A percentile compares a stretch with the other conserved stretches of the same genome.
Evolutionary conservation across 805 yeast species (phyloP).

Genomic region (Candida sonorensis): DNA sequence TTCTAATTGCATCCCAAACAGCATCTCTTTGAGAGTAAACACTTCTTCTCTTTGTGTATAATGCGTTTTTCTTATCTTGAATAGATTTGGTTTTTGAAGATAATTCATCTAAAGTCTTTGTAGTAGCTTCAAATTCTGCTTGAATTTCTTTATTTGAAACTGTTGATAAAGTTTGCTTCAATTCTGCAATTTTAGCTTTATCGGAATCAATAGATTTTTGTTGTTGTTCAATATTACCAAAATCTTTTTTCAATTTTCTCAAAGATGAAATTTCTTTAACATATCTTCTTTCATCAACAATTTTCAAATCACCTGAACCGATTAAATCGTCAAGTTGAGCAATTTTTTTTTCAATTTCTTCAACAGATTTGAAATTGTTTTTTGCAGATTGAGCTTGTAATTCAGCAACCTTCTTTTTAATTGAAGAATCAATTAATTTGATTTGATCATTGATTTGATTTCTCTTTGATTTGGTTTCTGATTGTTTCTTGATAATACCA

Average conservation of each 20-base stretch:
- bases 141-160: constrained; percentile 60
- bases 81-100: constrained; percentile 51
- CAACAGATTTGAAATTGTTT: constrained; percentile 57
- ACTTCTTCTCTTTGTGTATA: constrained; percentile 60
- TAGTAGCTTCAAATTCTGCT: constrained; percentile 59
- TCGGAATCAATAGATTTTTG: constrained; percentile 78
- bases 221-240: constrained; percentile 61
- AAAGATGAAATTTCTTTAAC: constrained; percentile 81
- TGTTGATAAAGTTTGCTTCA: constrained; percentile 58
- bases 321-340: constrained; percentile 62
- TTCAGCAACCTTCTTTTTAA: constrained; percentile 72
- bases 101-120: constrained; percentile 63
- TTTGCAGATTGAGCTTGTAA: constrained; percentile 67
- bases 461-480: constrained; percentile 28
- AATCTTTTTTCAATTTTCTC: constrained; percentile 75
- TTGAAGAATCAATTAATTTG: constrained; percentile 56
- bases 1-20: constrained; percentile 58
- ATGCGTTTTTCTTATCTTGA: constrained; percentile 57
- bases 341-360: constrained; percentile 65
- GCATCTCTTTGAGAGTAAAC: constrained; percentile 63
- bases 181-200: constrained; percentile 64
- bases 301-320: constrained; percentile 70
- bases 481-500: constrained; percentile 33
- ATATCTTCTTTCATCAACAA: constrained; percentile 84
- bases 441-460: constrained; percentile 50